Evolutionary conservation across 768 basidiomycete species (phyloP).

Genomic region (Suillus variegatus): DNA sequence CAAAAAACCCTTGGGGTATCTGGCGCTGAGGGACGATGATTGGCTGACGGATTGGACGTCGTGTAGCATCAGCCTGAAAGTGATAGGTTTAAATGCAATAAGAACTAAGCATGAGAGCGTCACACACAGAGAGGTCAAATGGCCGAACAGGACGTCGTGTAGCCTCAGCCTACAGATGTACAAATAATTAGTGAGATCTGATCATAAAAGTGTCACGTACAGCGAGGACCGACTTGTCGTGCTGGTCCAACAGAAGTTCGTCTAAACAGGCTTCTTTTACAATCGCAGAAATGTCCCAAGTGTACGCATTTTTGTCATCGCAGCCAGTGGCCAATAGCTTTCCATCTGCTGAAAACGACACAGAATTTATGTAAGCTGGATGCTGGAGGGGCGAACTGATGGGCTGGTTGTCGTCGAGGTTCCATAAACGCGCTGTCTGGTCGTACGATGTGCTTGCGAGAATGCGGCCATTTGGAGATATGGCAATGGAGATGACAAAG

Average conservation of each 20-base stretch:
- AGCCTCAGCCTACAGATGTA: background rate
- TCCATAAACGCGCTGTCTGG: background rate
- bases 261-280: background rate
- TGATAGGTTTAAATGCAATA: too few relatives aligned
- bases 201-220: background rate
- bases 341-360: background rate
- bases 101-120: too few relatives aligned
- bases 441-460: background rate
- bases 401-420: background rate
- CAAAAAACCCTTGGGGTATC: background rate
- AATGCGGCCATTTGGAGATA: background rate
- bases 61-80: background rate
- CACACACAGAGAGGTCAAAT: too few relatives aligned
- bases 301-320: background rate
- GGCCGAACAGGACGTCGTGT: background rate
- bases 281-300: background rate
- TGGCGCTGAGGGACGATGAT: background rate
- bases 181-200: background rate
- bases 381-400: background rate
- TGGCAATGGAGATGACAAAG: background rate
- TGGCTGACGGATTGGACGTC: background rate
- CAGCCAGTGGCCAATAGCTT: background rate
- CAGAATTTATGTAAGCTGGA: accelerated
- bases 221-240: background rate
- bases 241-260: background rate